Evolutionary conservation across 768 basidiomycete species (phyloP).

Genomic region (Termitomyces sp.): DNA sequence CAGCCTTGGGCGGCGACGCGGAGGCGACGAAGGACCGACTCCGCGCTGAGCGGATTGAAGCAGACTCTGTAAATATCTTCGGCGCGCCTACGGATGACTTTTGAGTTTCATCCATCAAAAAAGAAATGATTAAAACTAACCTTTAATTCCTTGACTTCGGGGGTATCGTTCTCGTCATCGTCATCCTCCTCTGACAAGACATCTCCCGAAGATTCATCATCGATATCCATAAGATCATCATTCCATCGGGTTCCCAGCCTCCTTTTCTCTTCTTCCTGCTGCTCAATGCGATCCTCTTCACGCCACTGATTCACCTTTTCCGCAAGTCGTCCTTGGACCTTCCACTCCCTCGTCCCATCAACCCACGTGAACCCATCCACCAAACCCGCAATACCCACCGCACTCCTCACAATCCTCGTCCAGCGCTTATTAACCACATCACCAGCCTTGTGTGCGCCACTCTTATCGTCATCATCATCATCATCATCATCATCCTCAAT

Average conservation of each 20-base stretch:
- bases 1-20: slow-evolving; percentile 20
- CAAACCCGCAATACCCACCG: slow-evolving; percentile 55
- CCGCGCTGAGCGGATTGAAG: slow-evolving; percentile 41
- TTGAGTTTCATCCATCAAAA: slow-evolving; percentile 23
- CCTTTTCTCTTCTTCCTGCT: slow-evolving; percentile 63
- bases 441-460: slow-evolving; percentile 15
- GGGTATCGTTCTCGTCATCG: slow-evolving; percentile 63
- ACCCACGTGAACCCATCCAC: slow-evolving; percentile 76
- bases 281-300: slow-evolving; percentile 62
- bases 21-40: slow-evolving; percentile 15
- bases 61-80: slow-evolving; percentile 68
- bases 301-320: slow-evolving; percentile 68
- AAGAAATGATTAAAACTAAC: slow-evolving; percentile 30
- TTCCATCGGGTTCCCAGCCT: slow-evolving; percentile 55
- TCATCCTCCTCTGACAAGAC: slow-evolving; percentile 41
- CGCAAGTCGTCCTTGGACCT: slow-evolving; percentile 55
- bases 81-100: no score
- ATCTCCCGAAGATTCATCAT: slow-evolving; percentile 45
- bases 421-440: slow-evolving; percentile 54
- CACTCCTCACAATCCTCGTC: slow-evolving; percentile 69
- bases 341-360: slow-evolving; percentile 55
- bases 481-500: slow-evolving; percentile 73
- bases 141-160: slow-evolving; percentile 77
- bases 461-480: slow-evolving; percentile 10
- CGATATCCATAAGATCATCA: slow-evolving; percentile 70